Conservation (phyloP, 2,329 filamentous ascomycete genomes). For the Paracamarosporium sp. region DNA sequence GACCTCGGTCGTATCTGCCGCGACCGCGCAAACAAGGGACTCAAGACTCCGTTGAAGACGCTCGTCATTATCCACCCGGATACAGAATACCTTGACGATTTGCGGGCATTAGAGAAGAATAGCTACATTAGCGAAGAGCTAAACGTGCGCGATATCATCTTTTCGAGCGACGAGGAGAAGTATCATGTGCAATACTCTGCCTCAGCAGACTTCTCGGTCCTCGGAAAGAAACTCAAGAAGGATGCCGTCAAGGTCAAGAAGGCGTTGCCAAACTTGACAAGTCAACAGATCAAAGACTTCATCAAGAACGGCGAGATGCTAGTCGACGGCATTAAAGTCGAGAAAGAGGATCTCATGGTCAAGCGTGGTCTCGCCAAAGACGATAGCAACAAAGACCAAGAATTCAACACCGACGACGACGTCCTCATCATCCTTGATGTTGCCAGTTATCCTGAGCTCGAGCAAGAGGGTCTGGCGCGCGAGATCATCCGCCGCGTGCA, state of each 20-base stretch:
- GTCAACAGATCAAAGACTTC: constrained; percentile 81
- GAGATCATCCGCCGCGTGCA: constrained; percentile 95
- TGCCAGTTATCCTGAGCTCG: constrained; percentile 81
- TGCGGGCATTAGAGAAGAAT: constrained; percentile 85
- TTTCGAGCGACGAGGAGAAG: constrained; percentile 85
- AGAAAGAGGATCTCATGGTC: constrained; percentile 82
- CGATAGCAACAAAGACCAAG: constrained; percentile 73
- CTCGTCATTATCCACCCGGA: constrained; percentile 88
- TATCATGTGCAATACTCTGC: constrained; percentile 94
- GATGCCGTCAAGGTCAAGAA: constrained; percentile 92
- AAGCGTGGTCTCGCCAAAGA: constrained; percentile 79
- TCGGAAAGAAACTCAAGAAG: constrained; percentile 98
- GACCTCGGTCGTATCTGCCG: constrained; percentile 86
- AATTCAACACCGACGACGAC: constrained; percentile 87
- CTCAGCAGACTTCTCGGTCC: constrained; percentile 87
- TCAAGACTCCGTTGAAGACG: constrained; percentile 91
- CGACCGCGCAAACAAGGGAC: constrained; percentile 81
- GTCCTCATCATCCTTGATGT: constrained; percentile 91
- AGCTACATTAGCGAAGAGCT: constrained; percentile 93
- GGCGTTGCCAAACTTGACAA: constrained; percentile 79
- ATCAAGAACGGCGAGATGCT: constrained; percentile 74
- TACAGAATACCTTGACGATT: constrained; percentile 81
- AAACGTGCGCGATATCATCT: constrained; percentile 83
- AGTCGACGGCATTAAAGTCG: constrained; percentile 85
- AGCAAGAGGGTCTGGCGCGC: constrained; percentile 85